A percentile compares a stretch with the other conserved stretches of the same genome.
Conservation (phyloP, 2,329 filamentous ascomycete species). For the Exophiala alcalophila region DNA sequence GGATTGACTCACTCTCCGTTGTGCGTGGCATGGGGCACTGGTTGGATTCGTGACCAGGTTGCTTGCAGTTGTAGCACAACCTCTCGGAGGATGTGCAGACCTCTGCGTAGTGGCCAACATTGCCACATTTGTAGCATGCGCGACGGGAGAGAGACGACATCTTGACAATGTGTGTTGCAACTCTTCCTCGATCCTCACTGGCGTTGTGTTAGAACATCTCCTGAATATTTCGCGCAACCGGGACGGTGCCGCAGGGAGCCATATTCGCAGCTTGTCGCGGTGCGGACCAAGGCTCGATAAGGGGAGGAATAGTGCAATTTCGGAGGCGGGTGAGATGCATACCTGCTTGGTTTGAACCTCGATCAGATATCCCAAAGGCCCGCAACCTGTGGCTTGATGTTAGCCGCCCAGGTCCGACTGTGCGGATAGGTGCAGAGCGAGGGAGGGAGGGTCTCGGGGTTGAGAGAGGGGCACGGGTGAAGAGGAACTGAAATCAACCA, state of each 20-base stretch:
- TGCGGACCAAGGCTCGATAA: conserved; percentile 10
- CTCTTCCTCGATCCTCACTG: conserved; percentile 12
- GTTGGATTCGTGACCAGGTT: conserved; percentile 87
- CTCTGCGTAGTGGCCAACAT: conserved; percentile 74
- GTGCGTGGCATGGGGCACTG: conserved; percentile 94
- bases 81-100: conserved; percentile 97
- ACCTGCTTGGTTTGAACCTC: conserved; percentile 19
- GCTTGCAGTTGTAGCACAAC: conserved; percentile 98
- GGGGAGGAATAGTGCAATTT: too few relatives aligned
- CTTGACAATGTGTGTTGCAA: conserved; percentile 30
- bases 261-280: background rate
- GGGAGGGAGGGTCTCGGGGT: conserved; percentile 7
- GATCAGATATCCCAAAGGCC: conserved; percentile 19
- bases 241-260: too few relatives aligned
- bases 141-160: conserved; percentile 81
- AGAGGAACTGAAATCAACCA: background rate
- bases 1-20: conserved; percentile 68
- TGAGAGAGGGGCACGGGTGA: conserved; percentile 5
- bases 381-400: conserved; percentile 21
- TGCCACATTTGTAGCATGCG: conserved; percentile 76
- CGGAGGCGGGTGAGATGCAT: too few relatives aligned
- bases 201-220: conserved; percentile 12
- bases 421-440: conserved; percentile 24
- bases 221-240: conserved; percentile 4
- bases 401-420: conserved; percentile 13